Evolutionary conservation across 257 asterid genomes (phyloP), one percentile per base, ranked within the genome.

Genomic region (Solanum sparsipilum): DNA sequence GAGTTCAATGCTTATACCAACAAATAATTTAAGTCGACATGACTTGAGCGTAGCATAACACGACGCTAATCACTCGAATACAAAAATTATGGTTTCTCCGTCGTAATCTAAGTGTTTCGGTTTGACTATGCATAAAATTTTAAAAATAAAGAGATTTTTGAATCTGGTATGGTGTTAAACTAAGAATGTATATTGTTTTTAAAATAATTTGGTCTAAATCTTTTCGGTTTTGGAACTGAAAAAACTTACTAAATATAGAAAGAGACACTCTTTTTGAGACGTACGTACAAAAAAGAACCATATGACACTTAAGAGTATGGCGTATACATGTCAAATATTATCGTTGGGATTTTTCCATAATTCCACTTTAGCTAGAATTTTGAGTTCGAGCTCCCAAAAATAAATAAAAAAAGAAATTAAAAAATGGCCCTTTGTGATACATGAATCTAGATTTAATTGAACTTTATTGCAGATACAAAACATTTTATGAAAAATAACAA

Each of bases 351-450:
- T 56, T 56, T 20, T 56, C 65, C 65, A 56, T 20, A 56, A 20
- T 56, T 6, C 65, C 65, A 56, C 5, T 56, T 7, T 18, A 56
- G 3, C 5, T 56, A 56, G 11, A 20, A 20, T 0, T 7, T 56
- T 20, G 4, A 20, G 65, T 56, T 56, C 4, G 11, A 56, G 65
- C 65, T 56, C 65, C 5, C 1, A 7, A 56, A 56, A 56, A 56
- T 56, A 0, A 52, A 52, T 0, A 2, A 9, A 39, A 38, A 18
- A 18, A 6, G 0, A 2, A 6, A 2, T 15, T 15, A 48, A 48
- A 48, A 16, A 5, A 52, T 56, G 9, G 25, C 5, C 65, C n/a
- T 56, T 20, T 20, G 2, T 20, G 10, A 56, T 56, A 56, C 25
- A 56, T 0, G 1, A 56, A 56, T 20, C 4, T 56, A 56, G n/a